Evolutionary conservation across 805 yeast genomes (phyloP).

Genomic region (Nakazawaea ambrosiae): DNA sequence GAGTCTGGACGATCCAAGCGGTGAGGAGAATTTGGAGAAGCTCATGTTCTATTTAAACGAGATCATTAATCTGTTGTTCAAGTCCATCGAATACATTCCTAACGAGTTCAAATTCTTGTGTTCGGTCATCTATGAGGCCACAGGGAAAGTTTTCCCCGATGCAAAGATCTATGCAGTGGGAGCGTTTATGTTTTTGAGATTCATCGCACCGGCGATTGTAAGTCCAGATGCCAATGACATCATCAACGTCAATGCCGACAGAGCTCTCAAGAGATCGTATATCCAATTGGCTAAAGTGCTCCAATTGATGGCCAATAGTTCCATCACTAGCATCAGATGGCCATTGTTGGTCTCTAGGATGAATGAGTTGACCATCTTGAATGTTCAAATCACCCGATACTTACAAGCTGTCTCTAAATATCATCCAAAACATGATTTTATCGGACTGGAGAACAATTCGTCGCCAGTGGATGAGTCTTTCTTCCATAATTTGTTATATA

Average conservation of each 20-base stretch:
- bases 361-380: constrained; percentile 34
- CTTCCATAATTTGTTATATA: constrained; percentile 43
- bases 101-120: constrained; percentile 67
- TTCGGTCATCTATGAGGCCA: constrained; percentile 50
- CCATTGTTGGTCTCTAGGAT: constrained; percentile 39
- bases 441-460: constrained; percentile 15
- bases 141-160: constrained; percentile 56
- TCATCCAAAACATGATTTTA: constrained; percentile 18
- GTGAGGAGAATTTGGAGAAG: constrained; percentile 30
- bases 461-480: constrained; percentile 24
- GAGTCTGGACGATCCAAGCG: constrained; percentile 27
- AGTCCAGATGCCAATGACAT: constrained; percentile 61
- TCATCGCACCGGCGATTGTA: constrained; percentile 84
- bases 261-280: constrained; percentile 48
- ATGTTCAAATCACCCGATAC: constrained; percentile 31
- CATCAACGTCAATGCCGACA: constrained; percentile 11
- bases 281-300: constrained; percentile 76
- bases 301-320: constrained; percentile 83
- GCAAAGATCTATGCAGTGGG: constrained; percentile 72
- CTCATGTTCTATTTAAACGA: constrained; percentile 52
- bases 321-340: constrained; percentile 60
- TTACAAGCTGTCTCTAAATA: constrained; percentile 27
- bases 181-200: constrained; percentile 75
- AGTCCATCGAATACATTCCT: constrained; percentile 56
- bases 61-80: constrained; percentile 52